These are phyloP conservation scores for Gossypium longicalyx DNA, from an alignment of 345 rosid genomes.

Conservation along the genomic window DNA sequence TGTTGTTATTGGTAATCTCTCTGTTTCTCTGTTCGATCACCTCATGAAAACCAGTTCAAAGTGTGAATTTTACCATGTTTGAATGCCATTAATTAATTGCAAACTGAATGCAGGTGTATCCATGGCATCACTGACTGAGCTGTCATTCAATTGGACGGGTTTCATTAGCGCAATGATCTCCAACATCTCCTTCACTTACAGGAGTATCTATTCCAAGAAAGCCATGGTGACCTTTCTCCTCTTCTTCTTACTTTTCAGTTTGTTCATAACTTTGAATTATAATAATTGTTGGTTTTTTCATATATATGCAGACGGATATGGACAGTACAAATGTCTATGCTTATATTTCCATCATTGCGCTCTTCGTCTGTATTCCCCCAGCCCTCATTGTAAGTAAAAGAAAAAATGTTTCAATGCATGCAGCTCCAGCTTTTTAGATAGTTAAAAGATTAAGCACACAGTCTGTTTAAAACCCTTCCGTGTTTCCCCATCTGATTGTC, in stretches of 20 bases:
- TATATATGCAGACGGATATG: constrained; percentile 81
- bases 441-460: neutral
- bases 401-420: neutral
- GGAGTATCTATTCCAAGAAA: constrained; percentile 94
- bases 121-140: constrained; percentile 88
- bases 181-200: constrained; percentile 89
- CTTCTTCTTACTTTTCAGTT: neutral
- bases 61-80: neutral
- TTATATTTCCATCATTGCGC: constrained; percentile 94
- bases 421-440: neutral
- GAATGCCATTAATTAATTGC: neutral
- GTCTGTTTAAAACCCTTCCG: neutral
- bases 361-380: constrained; percentile 85
- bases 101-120: constrained; percentile 55
- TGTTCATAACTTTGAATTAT: neutral
- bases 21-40: neutral
- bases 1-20: constrained; percentile 65
- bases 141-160: constrained; percentile 94
- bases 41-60: neutral
- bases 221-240: constrained; percentile 64
- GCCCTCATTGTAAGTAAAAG: constrained; percentile 66
- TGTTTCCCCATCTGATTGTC: constrained; percentile 9
- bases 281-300: neutral
- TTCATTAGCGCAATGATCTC: constrained; percentile 98
- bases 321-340: constrained; percentile 95